Base-by-base conservation (phyloP, 306 rosid species). In the Benincasa hispida region DNA sequence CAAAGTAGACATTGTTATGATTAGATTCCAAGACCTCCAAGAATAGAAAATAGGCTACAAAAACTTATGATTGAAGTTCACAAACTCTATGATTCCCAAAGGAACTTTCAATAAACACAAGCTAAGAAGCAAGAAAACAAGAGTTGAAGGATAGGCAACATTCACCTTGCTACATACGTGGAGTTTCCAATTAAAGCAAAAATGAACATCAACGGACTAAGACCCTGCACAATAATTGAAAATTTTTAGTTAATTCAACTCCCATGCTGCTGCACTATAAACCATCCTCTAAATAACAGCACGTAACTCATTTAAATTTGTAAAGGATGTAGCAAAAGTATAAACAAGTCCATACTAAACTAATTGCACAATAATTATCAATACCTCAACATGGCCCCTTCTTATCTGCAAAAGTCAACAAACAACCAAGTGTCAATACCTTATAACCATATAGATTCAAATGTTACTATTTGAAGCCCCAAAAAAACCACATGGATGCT, bases 301-400 rank as follows among this genome's bases (percentile, higher is more conserved):
- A 41, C 2, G 18, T 0, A 68, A 12, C 19, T 68, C 32, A 22
- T 22, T 41, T 13, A 41, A 68, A 68, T 11, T 41, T 60, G 17
- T 60, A 17, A 57, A 39, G 68, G 37, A 56, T 58, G 53, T 21
- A 57, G 69, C 21, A 30, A 57, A 58, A 24, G 22, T 37, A 17
- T 27, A 56, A 35, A 17, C n/a, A 13, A 28, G 42, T 37, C 4
- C 34, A 59, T 24, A 41, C 27, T 60, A 77, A 28, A 15, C 28
- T 76, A 42, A 22, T 39, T 56, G 9, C 25, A 62, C 28, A 15
- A 18, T 3, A 65, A 67, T 74, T 37, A 72, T 57, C 66, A 90
- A 75, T 74, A 93, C 98, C 89, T 92, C 91, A 83, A 59, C 91
- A 61, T 91, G 89, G 72, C 96, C 96, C 81, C 93, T 89, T 81